phyloP scores from a whole-genome alignment of 306 rosid species.

The Gleditsia sinensis region DNA sequence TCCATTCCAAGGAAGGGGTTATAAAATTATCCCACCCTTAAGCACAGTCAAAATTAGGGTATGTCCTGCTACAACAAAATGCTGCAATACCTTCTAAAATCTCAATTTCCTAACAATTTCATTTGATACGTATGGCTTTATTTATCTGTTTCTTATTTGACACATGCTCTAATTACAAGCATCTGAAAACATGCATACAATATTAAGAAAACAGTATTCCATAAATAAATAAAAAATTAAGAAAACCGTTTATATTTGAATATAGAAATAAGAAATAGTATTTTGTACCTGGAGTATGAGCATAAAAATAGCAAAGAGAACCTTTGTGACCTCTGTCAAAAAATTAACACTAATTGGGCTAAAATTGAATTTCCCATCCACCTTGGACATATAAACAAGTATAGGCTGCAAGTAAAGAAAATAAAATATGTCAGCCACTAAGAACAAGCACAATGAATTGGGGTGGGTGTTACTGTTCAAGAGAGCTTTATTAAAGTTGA shows the following conservation, averaged over 20 bases:
- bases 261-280: slow-evolving; percentile 21
- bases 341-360: slow-evolving; percentile 97
- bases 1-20: not conserved
- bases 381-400: slow-evolving; percentile 95
- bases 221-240: too few species aligned
- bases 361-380: slow-evolving; percentile 91
- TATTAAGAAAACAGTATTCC: not conserved
- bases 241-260: slow-evolving; percentile 26
- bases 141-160: slow-evolving; percentile 8
- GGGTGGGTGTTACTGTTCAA: not conserved
- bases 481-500: not conserved
- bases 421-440: slow-evolving; percentile 25
- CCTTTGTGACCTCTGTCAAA: slow-evolving; percentile 90
- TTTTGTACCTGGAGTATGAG: slow-evolving; percentile 73
- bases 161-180: slow-evolving; percentile 13
- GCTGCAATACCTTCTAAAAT: not conserved
- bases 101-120: not conserved
- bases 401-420: slow-evolving; percentile 71
- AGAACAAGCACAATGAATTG: slow-evolving; percentile 18
- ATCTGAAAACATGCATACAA: not conserved
- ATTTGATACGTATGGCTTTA: not conserved
- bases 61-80: slow-evolving; percentile 17
- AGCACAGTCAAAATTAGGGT: too few species aligned
- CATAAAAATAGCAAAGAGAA: slow-evolving; percentile 86
- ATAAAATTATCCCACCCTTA: not conserved